Conservation (phyloP, 805 yeast genomes). For the Candida boleticola region DNA sequence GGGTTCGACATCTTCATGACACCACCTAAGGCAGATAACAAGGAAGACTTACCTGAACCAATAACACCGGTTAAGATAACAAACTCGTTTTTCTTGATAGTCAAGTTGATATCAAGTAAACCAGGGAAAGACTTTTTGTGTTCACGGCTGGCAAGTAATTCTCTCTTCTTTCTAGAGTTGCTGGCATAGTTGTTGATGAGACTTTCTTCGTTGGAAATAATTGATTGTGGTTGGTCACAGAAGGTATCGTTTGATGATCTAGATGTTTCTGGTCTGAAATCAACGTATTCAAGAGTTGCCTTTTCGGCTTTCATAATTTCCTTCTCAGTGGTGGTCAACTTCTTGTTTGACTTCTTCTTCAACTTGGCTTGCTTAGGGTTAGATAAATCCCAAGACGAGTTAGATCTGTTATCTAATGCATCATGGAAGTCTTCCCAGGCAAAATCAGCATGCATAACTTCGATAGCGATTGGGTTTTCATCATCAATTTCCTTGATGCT, state of each 20-base stretch:
- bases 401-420: constrained; percentile 15
- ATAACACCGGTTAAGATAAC: constrained; percentile 42
- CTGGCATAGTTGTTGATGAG: neutral
- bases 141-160: neutral
- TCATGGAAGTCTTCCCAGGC: constrained; percentile 31
- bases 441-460: constrained; percentile 27
- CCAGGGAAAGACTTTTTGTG: constrained; percentile 25
- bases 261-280: constrained; percentile 1
- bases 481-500: constrained; percentile 5
- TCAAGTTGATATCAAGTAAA: constrained; percentile 30
- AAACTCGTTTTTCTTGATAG: constrained; percentile 32
- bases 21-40: constrained; percentile 40
- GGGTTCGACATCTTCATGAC: constrained; percentile 33
- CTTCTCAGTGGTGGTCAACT: constrained; percentile 4
- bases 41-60: constrained; percentile 44
- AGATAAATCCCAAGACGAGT: constrained; percentile 21
- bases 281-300: constrained; percentile 2
- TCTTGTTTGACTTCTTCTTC: constrained; percentile 11
- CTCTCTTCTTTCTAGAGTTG: neutral
- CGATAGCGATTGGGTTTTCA: constrained; percentile 16
- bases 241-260: constrained; percentile 13
- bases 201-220: constrained; percentile 3
- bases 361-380: constrained; percentile 11
- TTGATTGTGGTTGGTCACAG: constrained; percentile 10
- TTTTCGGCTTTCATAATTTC: neutral